phyloP scores from a whole-genome alignment of 140 eudicot genomes.

The Anethum foeniculum region DNA sequence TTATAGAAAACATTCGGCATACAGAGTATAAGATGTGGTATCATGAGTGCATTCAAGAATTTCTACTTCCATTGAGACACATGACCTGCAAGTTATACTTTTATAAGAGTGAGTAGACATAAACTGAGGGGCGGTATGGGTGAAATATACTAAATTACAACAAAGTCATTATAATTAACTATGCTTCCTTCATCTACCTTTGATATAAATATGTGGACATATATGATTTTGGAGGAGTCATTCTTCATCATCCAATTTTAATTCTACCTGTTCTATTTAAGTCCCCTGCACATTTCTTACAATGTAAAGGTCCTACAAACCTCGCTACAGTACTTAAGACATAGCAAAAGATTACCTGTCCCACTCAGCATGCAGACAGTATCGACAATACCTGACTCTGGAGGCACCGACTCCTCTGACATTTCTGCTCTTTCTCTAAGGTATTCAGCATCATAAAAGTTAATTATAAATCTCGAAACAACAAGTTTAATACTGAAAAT shows the following conservation, averaged over 20 bases:
- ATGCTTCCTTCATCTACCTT: background rate
- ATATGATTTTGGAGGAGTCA: background rate
- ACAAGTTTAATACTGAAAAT: background rate
- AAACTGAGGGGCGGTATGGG: background rate
- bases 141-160: background rate
- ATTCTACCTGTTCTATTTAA: background rate
- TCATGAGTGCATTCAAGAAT: constrained; percentile 61
- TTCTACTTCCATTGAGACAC: constrained; percentile 70
- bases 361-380: constrained; percentile 48
- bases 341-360: constrained; percentile 30
- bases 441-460: background rate
- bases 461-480: background rate
- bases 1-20: background rate
- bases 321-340: background rate
- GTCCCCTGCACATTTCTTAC: background rate
- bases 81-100: constrained; percentile 31
- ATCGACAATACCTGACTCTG: constrained; percentile 43
- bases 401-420: constrained; percentile 85
- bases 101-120: background rate
- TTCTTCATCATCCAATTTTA: background rate
- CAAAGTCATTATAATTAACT: background rate
- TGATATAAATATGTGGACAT: background rate
- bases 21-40: constrained; percentile 21
- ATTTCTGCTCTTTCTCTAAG: constrained; percentile 50
- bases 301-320: background rate